These are phyloP conservation scores for Gleditsia sinensis DNA, from an alignment of 306 rosid species.

Conservation along the genomic window DNA sequence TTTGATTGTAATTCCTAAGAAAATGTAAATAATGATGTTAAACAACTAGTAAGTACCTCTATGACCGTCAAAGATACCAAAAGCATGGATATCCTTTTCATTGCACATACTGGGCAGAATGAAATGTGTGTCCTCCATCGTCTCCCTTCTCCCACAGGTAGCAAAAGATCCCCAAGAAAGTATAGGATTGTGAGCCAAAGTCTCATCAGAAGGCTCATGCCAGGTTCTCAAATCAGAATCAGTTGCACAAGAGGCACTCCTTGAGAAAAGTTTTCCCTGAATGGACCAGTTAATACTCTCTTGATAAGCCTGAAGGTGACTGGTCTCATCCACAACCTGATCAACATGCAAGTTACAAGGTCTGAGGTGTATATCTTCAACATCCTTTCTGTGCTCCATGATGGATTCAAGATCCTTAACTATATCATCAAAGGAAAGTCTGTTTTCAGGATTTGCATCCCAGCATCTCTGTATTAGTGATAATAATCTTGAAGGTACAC, in stretches of 20 bases:
- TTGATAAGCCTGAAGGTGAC: conserved; percentile 43
- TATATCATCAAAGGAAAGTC: conserved; percentile 75
- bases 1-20: no score
- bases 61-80: conserved; percentile 95
- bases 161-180: conserved; percentile 94
- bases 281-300: conserved; percentile 76
- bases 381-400: conserved; percentile 51
- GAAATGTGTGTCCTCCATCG: conserved; percentile 94
- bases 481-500: conserved; percentile 63
- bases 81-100: conserved; percentile 66
- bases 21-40: not conserved
- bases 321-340: conserved; percentile 39
- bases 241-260: conserved; percentile 42
- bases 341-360: conserved; percentile 35
- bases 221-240: conserved; percentile 45
- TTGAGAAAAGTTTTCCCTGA: conserved; percentile 61
- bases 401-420: conserved; percentile 64
- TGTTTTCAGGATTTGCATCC: conserved; percentile 68
- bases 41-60: conserved; percentile 59
- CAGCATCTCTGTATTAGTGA: conserved; percentile 76
- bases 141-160: conserved; percentile 90
- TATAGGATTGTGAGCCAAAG: conserved; percentile 56
- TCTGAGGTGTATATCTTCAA: conserved; percentile 35
- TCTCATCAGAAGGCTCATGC: conserved; percentile 45
- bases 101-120: conserved; percentile 61